Evolutionary conservation across 768 basidiomycete species (phyloP).

Genomic region (Boletus coccyginus): DNA sequence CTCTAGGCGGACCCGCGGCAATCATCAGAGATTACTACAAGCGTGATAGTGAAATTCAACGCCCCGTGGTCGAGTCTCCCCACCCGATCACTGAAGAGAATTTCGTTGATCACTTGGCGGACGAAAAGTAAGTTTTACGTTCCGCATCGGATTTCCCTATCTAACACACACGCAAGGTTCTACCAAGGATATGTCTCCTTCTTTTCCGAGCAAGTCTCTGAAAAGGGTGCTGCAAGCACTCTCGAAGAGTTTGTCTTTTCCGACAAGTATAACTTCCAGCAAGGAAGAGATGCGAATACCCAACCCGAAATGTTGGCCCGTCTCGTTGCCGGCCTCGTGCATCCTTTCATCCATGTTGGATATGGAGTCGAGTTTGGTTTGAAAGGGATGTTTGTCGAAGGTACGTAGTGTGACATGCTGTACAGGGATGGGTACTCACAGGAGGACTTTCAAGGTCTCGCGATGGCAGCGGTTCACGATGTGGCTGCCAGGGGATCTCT

Average conservation of each 20-base stretch:
- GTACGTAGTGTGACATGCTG: slow-evolving; percentile 26
- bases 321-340: slow-evolving; percentile 47
- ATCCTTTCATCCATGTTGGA: slow-evolving; percentile 62
- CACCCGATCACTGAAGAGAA: slow-evolving; percentile 22
- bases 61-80: slow-evolving; percentile 23
- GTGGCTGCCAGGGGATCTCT: slow-evolving; percentile 36
- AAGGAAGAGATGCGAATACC: slow-evolving; percentile 6
- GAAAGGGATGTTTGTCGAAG: slow-evolving; percentile 62
- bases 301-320: slow-evolving; percentile 56
- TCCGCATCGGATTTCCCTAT: neutral
- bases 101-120: slow-evolving; percentile 22
- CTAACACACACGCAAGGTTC: slow-evolving; percentile 13
- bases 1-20: slow-evolving; percentile 22
- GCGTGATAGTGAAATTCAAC: slow-evolving; percentile 19
- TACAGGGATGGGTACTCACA: neutral
- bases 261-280: slow-evolving; percentile 23
- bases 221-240: slow-evolving; percentile 12
- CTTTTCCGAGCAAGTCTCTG: slow-evolving; percentile 17
- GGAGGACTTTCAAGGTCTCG: slow-evolving; percentile 20
- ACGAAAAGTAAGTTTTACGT: slow-evolving; percentile 21
- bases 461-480: slow-evolving; percentile 24
- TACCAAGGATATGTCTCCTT: slow-evolving; percentile 28
- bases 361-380: slow-evolving; percentile 63
- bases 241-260: slow-evolving; percentile 33
- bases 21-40: slow-evolving; percentile 28